phyloP scores from a whole-genome alignment of 441 rosid genomes.

The Gossypium trilobum region DNA sequence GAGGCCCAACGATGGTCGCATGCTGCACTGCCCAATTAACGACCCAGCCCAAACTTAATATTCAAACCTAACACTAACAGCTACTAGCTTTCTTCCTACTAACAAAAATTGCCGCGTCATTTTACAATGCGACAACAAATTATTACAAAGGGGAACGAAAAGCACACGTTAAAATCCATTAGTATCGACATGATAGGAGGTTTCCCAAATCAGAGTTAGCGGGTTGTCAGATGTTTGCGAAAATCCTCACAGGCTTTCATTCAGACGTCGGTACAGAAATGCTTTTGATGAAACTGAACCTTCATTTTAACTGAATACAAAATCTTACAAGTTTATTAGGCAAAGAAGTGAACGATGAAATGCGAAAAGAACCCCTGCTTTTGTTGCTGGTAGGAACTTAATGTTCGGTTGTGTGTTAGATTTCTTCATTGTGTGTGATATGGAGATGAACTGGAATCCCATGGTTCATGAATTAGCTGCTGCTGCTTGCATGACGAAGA shows the following conservation, averaged over 20 bases:
- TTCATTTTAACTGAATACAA: slow-evolving; percentile 28
- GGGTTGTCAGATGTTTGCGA: slow-evolving; percentile 79
- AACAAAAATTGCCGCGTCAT: neutral
- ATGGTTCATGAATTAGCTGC: slow-evolving; percentile 68
- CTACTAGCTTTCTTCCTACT: neutral
- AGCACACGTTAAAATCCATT: slow-evolving; percentile 32
- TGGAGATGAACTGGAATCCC: slow-evolving; percentile 52
- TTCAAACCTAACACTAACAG: neutral
- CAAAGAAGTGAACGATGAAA: slow-evolving; percentile 46
- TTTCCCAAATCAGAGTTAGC: slow-evolving; percentile 49
- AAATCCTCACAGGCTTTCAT: slow-evolving; percentile 84
- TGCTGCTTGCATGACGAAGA: slow-evolving; percentile 69
- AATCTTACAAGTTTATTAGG: slow-evolving; percentile 39
- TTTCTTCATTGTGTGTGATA: slow-evolving; percentile 59
- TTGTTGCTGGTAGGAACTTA: slow-evolving; percentile 56
- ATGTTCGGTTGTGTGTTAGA: slow-evolving; percentile 76
- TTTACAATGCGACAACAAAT: neutral
- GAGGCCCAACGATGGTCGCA: neutral
- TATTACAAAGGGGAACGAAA: neutral
- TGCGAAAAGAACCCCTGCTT: slow-evolving; percentile 56
- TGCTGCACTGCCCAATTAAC: neutral
- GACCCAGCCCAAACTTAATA: neutral
- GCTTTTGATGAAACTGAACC: slow-evolving; percentile 45
- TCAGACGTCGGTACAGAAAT: slow-evolving; percentile 55
- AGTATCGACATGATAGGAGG: slow-evolving; percentile 63